Evolutionary conservation across 75 land plant genomes (phyloP), one percentile per base, ranked within the genome.

Genomic region (Azolla pinnata): DNA sequence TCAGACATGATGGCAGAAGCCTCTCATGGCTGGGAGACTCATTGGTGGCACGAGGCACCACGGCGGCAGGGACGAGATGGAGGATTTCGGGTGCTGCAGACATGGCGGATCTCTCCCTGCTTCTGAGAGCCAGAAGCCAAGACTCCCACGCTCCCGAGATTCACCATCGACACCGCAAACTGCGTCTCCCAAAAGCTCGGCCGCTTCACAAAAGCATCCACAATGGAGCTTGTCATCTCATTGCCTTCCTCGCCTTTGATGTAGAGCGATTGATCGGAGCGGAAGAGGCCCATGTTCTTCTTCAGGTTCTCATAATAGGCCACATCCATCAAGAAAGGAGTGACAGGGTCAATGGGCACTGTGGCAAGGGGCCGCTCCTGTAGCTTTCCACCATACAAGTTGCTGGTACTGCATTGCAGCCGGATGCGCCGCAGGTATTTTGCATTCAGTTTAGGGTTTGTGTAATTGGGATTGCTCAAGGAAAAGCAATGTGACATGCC

Each of bases 131-230:
- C n/a, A n/a, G n/a, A n/a, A 0, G 65, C 54, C 9, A 70, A 53
- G 19, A 65, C 80, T 14, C 65, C 47, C 40, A 44, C 18, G 18
- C 70, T 68, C 0, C 75, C 81, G 14, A 83, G 77, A 12, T 79
- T 83, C 17, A 51, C 67, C 82, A 83, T 83, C 1, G 86, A 67
- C 17, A 44, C 67, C 0, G 77, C 86, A 59, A 83, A 83, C 57
- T 82, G 81, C 26, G 50, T 26, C 28, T 29, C 51, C 75, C 71
- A 74, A 42, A 71, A 14, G 8, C 32, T 61, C 7, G 65, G 64
- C 27, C 64, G 59, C 2, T 55, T 30, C 32, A 74, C 69, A 42
- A 74, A 57, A 23, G 80, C 67, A 26, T 34, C 20, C 2, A 78
- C 79, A 24, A 82, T 26, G 20, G 75, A 69, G 7, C 48, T 29